Evolutionary conservation across 2,329 filamentous ascomycete genomes (phyloP).

Genomic region (Paraphoma sp.): DNA sequence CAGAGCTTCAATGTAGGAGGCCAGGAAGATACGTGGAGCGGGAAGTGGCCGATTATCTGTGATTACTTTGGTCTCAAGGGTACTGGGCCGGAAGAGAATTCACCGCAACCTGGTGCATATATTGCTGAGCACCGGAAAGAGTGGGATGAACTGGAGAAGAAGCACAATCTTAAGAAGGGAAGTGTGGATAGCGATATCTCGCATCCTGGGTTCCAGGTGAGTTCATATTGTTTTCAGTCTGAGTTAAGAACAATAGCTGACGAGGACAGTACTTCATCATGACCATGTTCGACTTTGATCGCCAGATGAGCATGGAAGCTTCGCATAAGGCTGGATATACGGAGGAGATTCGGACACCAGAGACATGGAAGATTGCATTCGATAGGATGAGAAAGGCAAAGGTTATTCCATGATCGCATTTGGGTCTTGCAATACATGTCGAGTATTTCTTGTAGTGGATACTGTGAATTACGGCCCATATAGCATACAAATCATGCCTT

Average conservation of each 20-base stretch:
- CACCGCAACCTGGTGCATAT: constrained; percentile 38
- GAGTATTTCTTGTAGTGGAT: too few relatives aligned
- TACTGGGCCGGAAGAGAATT: constrained; percentile 35
- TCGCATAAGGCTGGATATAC: constrained; percentile 49
- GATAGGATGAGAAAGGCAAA: constrained; percentile 51
- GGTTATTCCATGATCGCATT: constrained; percentile 42
- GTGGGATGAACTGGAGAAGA: constrained; percentile 38
- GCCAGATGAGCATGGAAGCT: constrained; percentile 54
- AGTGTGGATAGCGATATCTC: constrained; percentile 55
- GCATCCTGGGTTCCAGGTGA: constrained; percentile 40
- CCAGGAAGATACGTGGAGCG: constrained; percentile 49
- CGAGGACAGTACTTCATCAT: constrained; percentile 37
- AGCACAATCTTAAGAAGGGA: constrained; percentile 41
- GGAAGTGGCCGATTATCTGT: constrained; percentile 56
- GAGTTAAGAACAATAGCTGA: constrained; percentile 3
- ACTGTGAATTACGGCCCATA: too few relatives aligned
- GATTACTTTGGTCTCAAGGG: constrained; percentile 56
- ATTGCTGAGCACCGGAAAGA: constrained; percentile 34
- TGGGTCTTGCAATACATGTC: background rate
- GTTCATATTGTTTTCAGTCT: background rate
- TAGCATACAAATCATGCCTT: background rate
- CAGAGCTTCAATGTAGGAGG: constrained; percentile 55
- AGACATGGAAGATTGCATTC: constrained; percentile 55
- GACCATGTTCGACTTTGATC: constrained; percentile 55
- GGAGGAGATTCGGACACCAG: constrained; percentile 46